These are phyloP conservation scores for Termitomyces sp. DNA, from an alignment of 768 basidiomycete genomes.

Conservation along the genomic window DNA sequence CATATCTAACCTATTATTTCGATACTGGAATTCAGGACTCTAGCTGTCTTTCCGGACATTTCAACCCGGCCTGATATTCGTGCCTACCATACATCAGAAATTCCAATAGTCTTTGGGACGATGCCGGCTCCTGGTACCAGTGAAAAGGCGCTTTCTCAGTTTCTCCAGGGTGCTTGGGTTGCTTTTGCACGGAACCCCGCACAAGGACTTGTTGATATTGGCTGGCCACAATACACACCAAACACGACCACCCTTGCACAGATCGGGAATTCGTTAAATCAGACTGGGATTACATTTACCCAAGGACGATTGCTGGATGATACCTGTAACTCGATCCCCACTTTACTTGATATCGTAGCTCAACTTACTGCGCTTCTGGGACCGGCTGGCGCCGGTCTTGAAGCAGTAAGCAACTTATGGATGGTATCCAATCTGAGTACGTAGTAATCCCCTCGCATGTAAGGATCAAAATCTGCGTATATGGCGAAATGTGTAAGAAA, in stretches of 20 bases:
- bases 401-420: background rate
- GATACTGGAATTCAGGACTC: background rate
- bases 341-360: background rate
- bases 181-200: constrained; percentile 35
- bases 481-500: too few relatives aligned
- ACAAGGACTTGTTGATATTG: constrained; percentile 20
- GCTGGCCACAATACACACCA: constrained; percentile 21
- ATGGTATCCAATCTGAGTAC: background rate
- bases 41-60: constrained; percentile 32
- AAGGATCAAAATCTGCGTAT: background rate
- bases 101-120: constrained; percentile 35
- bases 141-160: constrained; percentile 23
- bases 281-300: constrained; percentile 10
- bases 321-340: constrained; percentile 6
- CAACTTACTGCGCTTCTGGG: constrained; percentile 6
- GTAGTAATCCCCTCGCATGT: background rate
- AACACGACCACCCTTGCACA: constrained; percentile 14
- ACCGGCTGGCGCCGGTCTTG: background rate
- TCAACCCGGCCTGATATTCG: constrained; percentile 27
- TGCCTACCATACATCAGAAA: constrained; percentile 32
- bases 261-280: constrained; percentile 12
- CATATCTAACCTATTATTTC: background rate
- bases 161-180: constrained; percentile 34
- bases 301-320: constrained; percentile 13
- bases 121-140: constrained; percentile 20